Evolutionary conservation across 768 basidiomycete species (phyloP), one percentile per base, ranked within the genome.

Genomic region (Paxillus involutus): DNA sequence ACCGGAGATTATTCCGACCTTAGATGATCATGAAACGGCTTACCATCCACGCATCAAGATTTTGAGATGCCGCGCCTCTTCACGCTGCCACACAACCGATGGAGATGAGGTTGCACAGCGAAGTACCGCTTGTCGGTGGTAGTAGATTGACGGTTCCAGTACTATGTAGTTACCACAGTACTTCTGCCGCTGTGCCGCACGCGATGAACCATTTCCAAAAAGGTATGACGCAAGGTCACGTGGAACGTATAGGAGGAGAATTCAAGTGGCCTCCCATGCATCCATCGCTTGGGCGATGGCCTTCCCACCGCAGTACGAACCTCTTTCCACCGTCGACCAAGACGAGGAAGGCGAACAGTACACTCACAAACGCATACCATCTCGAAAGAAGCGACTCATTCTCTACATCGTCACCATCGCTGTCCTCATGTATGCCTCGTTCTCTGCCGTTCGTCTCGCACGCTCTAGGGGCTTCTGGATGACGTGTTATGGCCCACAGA

Each of bases 301-400:
- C 45, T 49, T 66, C 55, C 59, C 58, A 59, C 57, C 62, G n/a
- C 54, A 30, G 10, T 69, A 69, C 43, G 51, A 69, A 30, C 70
- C 46, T 8, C 56, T 71, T 40, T 48, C 65, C 43, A 60, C 55
- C 42, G 33, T 51, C n/a, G 61, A 63, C 33, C 47, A 49, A 16
- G 57, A 60, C 41, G 48, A 49, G 40, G 56, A 58, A 12, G 61
- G 17, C 8, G 52, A 54, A 26, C 41, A 12, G 6, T 19, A 24
- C 12, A 16, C 29, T 9, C 40, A 30, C 5, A 36, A 14, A 40
- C 59, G n/a, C 33, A 51, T 46, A 13, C 39, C 13, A 3, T 0
- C 17, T 17, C 46, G 53, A 46, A 61, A 59, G 52, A 74, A 65
- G 59, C 56, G 53, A 36, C 39, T 67, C 9, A n/a, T 64, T 14